These are phyloP conservation scores for Alternaria arbusti DNA, from an alignment of 2,329 filamentous ascomycete species.

Conservation along the genomic window DNA sequence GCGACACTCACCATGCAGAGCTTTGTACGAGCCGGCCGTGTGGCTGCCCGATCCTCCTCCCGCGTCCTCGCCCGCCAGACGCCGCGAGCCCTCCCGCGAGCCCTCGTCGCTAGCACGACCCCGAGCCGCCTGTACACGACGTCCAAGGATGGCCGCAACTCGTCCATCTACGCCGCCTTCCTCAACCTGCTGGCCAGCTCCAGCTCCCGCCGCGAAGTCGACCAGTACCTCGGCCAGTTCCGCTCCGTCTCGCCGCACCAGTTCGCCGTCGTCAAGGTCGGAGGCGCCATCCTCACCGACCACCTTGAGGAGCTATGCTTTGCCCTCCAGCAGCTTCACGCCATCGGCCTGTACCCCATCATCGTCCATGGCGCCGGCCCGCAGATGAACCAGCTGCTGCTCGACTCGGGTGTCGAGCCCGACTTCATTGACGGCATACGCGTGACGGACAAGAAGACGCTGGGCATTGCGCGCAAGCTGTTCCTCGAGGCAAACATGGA, in stretches of 20 bases:
- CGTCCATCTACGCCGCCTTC: conserved; percentile 68
- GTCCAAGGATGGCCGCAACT: conserved; percentile 40
- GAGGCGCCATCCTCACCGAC: conserved; percentile 93
- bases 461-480: conserved; percentile 86
- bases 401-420: conserved; percentile 90
- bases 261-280: conserved; percentile 98
- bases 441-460: conserved; percentile 92
- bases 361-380: conserved; percentile 95
- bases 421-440: conserved; percentile 96
- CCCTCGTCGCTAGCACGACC: conserved; percentile 38
- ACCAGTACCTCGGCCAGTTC: conserved; percentile 98
- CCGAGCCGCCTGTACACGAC: conserved; percentile 42
- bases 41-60: conserved; percentile 45
- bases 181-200: conserved; percentile 94
- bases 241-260: conserved; percentile 95
- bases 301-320: conserved; percentile 90
- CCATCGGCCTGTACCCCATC: conserved; percentile 92
- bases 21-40: conserved; percentile 47
- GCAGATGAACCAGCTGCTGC: conserved; percentile 89
- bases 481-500: conserved; percentile 97
- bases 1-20: conserved; percentile 45
- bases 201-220: conserved; percentile 92
- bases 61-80: conserved; percentile 39
- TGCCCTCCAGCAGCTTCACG: conserved; percentile 88
- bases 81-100: conserved; percentile 38